Evolutionary conservation across 192 early-diverging fungal species (phyloP).

Genomic region (Coemansia asiatica): DNA sequence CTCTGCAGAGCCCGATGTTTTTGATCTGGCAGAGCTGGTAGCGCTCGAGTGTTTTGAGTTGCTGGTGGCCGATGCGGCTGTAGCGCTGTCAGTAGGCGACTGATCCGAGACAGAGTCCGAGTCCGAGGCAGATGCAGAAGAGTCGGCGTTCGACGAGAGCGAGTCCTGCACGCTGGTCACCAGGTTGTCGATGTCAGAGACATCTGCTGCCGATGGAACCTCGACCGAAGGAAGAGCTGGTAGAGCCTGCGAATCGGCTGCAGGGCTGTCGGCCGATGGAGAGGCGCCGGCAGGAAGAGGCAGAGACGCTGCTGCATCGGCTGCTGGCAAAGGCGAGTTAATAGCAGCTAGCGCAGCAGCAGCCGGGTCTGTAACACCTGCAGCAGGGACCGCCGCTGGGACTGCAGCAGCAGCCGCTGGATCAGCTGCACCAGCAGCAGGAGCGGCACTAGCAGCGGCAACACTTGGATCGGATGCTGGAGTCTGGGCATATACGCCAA

Average conservation of each 20-base stretch:
- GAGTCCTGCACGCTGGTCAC: conserved; percentile 13
- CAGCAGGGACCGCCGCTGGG: neutral
- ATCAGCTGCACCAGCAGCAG: neutral
- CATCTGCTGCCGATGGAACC: neutral
- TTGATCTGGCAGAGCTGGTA: neutral
- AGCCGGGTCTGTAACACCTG: conserved; percentile 2
- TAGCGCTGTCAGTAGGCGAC: neutral
- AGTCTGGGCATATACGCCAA: conserved; percentile 30
- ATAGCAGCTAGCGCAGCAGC: conserved; percentile 11
- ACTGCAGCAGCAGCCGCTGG: neutral
- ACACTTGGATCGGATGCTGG: conserved; percentile 1
- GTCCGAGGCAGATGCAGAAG: neutral
- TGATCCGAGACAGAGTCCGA: no score
- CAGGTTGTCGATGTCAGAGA: conserved; percentile 7
- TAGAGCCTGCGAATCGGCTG: neutral
- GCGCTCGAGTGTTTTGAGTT: neutral
- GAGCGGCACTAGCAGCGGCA: neutral
- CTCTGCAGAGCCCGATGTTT: neutral
- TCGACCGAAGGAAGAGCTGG: neutral
- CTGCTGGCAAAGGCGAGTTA: conserved; percentile 7
- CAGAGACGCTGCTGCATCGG: conserved; percentile 3
- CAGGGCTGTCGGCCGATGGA: conserved; percentile 3
- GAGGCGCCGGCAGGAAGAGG: neutral
- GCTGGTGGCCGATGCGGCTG: neutral
- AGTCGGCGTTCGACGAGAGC: conserved; percentile 3